Evolutionary conservation across 148 eudicot genomes (phyloP), one percentile per base, ranked within the genome.

Genomic region (Rhododendron simsii): DNA sequence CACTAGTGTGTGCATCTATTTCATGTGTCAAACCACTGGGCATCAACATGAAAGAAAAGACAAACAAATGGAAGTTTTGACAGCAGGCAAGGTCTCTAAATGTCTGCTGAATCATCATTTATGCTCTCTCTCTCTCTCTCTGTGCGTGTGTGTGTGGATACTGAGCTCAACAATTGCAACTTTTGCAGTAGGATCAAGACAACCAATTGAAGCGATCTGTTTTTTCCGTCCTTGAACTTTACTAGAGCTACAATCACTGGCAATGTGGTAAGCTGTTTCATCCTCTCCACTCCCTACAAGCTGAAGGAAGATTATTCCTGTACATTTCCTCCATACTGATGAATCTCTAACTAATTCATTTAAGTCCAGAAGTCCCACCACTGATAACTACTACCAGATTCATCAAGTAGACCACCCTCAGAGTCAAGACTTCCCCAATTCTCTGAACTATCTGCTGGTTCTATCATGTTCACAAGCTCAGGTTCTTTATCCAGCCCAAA

Each of bases 341-440:
- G 18, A 30, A 21, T 30, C 5, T 44, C 50, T 21, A 53, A 30
- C 41, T 30, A 30, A 69, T 69, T 21, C 48, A 37, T 82, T 82
- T 28, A 92, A 77, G 93, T 57, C 96, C 96, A 94, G 85, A 92
- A 90, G 82, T 94, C 96, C 91, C 92, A 93, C 96, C 96, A 94
- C 84, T 91, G 92, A 6, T 30, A 84, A 80, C 83, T 84, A 35
- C 87, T 85, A 73, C 84, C 84, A 28, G 89, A 83, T 50, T 85
- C 86, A 63, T 92, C 91, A 30, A 84, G 88, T 67, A 88, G 63
- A 20, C 86, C 88, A 20, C 86, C 88, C 30, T 88, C 83, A 12
- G 91, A 85, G 33, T 81, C 87, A 63, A 90, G 90, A 33, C 87
- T 87, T 21, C 81, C 92, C 92, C 92, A 92, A 12, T 86, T 59